Evolutionary conservation across 352 stramenopile species (phyloP).

Genomic region (Phytopythium helicoides): DNA sequence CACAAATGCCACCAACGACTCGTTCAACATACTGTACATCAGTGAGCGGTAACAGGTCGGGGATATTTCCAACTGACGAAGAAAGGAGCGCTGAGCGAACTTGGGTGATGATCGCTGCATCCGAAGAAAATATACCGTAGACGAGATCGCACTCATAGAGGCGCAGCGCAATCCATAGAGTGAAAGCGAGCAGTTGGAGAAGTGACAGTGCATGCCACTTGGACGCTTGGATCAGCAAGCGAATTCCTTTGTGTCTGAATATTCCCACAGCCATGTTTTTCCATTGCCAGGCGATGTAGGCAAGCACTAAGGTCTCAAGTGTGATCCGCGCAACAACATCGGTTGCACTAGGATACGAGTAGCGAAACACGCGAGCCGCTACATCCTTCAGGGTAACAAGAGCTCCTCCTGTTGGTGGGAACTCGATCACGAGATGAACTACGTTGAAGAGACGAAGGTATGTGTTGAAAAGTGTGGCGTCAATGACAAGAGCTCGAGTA

Average conservation of each 20-base stretch:
- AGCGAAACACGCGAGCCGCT: conserved; percentile 50
- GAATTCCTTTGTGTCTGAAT: conserved; percentile 23
- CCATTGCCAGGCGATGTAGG: conserved; percentile 42
- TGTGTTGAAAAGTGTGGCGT: conserved; percentile 65
- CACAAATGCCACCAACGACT: conserved; percentile 43
- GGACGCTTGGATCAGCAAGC: conserved; percentile 22
- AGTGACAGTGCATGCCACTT: conserved; percentile 40
- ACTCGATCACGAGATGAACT: conserved; percentile 58
- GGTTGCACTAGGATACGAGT: conserved; percentile 30
- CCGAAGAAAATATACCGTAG: conserved; percentile 51
- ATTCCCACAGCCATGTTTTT: conserved; percentile 29
- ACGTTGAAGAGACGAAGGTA: conserved; percentile 66
- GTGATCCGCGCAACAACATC: conserved; percentile 21
- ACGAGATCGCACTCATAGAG: conserved; percentile 50
- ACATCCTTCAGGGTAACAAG: conserved; percentile 44
- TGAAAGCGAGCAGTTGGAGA: conserved; percentile 44
- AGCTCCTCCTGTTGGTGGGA: conserved; percentile 53
- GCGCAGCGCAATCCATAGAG: conserved; percentile 43
- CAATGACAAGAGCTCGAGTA: conserved; percentile 56
- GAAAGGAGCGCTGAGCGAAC: not conserved
- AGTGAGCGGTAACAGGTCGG: conserved; percentile 38
- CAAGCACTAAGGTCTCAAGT: conserved; percentile 50
- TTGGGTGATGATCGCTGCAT: conserved; percentile 17
- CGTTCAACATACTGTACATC: conserved; percentile 35
- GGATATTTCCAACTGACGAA: conserved; percentile 22